Evolutionary conservation across 2,329 filamentous ascomycete genomes (phyloP).

Genomic region (Metarhizium brunneum): DNA sequence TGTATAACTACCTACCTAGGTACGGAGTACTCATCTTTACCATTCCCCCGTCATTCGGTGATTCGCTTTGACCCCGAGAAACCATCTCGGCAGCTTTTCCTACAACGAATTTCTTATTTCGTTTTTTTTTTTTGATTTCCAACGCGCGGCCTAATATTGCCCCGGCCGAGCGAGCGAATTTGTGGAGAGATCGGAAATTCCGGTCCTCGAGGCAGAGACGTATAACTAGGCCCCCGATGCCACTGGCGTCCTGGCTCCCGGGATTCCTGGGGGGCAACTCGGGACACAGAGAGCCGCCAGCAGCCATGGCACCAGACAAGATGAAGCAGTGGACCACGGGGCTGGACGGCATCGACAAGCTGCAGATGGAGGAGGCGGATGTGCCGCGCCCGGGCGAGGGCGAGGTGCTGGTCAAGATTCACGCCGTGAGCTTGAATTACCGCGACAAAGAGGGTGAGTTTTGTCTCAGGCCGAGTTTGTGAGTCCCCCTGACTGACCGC

Average conservation of each 20-base stretch:
- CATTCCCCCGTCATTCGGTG: too few species aligned
- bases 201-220: neutral
- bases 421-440: conserved; percentile 38
- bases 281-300: conserved; percentile 1
- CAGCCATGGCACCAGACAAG: conserved; percentile 11
- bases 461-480: neutral
- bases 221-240: neutral
- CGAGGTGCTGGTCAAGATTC: conserved; percentile 42
- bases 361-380: conserved; percentile 32
- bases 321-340: conserved; percentile 44
- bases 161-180: too few species aligned
- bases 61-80: too few species aligned
- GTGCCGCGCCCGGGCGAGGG: conserved; percentile 38
- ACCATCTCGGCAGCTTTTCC: too few species aligned
- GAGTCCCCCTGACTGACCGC: too few species aligned
- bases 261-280: conserved; percentile 2
- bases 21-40: too few species aligned
- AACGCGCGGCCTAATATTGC: too few species aligned
- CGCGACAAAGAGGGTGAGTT: conserved; percentile 38
- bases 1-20: too few species aligned
- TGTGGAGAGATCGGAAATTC: too few species aligned
- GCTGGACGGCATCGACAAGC: conserved; percentile 46
- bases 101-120: too few species aligned
- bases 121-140: too few species aligned
- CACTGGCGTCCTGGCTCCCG: neutral